Percentiles rank a stretch among this genome's conserved stretches.
Conservation (phyloP, 306 rosid genomes). For the Trifolium repens region DNA sequence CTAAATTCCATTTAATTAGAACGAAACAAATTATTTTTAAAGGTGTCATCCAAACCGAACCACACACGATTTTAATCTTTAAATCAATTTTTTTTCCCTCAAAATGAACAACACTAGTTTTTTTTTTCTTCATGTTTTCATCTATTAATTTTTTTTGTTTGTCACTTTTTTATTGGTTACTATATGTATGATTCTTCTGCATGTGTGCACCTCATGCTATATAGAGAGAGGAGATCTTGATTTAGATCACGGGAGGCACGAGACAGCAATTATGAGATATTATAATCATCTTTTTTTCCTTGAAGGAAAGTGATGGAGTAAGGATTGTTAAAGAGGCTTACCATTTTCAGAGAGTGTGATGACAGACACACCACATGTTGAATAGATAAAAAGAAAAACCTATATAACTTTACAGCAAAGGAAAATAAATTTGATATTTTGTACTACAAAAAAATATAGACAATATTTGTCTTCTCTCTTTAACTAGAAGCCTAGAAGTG, state of each 20-base stretch:
- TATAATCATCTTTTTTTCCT: conserved; percentile 13
- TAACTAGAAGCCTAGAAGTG: background rate
- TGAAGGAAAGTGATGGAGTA: background rate
- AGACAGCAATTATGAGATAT: conserved; percentile 61
- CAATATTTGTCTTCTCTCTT: background rate
- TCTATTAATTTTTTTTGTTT: conserved; percentile 13
- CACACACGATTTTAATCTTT: no score
- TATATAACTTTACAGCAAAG: conserved; percentile 27
- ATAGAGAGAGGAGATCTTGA: conserved; percentile 36
- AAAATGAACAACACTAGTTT: no score
- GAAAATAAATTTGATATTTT: background rate
- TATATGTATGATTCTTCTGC: conserved; percentile 41
- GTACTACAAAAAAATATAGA: background rate
- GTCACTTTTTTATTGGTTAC: conserved; percentile 6
- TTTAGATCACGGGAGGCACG: conserved; percentile 63
- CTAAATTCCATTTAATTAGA: no score
- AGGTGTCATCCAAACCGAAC: no score
- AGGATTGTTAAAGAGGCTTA: conserved; percentile 24
- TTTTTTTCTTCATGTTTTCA: conserved; percentile 18
- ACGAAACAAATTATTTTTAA: no score
- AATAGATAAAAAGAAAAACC: conserved; percentile 11
- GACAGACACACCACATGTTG: conserved; percentile 38
- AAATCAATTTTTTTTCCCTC: no score
- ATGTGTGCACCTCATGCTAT: conserved; percentile 43
- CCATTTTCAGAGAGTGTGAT: conserved; percentile 7